Evolutionary conservation across 208 protist genomes (phyloP), one percentile per base, ranked within the genome.

Genomic region (Trypanosoma vivax): DNA sequence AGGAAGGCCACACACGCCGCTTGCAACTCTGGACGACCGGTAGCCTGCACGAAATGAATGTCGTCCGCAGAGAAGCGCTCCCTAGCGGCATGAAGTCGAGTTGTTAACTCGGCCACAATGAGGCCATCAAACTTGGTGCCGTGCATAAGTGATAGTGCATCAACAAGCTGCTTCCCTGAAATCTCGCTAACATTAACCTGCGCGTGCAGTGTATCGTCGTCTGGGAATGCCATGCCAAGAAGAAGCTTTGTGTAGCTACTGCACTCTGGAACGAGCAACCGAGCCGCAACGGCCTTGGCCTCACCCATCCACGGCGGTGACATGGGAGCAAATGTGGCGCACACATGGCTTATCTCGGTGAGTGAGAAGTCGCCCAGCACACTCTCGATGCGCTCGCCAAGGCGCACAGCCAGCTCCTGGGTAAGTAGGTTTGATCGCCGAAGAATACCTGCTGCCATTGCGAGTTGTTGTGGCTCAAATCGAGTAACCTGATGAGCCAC

Each of bases 321-420:
- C 50, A 90, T 71, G 11, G 65, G 58, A 6, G 81, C 70, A 54
- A 90, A 88, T 6, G 81, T 86, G 31, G 75, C 73, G 49, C 86
- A 93, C 41, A 93, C 81, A 65, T 90, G 79, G 29, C 77, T 83
- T 24, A 93, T 76, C 73, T 93, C 81, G 0, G 77, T 51, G 3
- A 93, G 63, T 13, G 73, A 69, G 61, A 93, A 63, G 63, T 93
- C 81, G 3, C 80, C 81, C 5, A 92, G 62, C 14, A 79, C 64
- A 28, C 69, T 64, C 61, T 92, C 85, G 39, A 88, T 75, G 7
- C 79, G 70, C 57, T 70, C 69, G 5, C 78, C 70, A 30, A 92
- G 72, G 31, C 39, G 31, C 1, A 45, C 30, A 1, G 76, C 65
- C 46, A 92, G 50, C 25, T 82, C 60, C 29, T 64, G 61, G 3